phyloP scores from a whole-genome alignment of 2,329 filamentous ascomycete genomes.

The Camillea tinctor region DNA sequence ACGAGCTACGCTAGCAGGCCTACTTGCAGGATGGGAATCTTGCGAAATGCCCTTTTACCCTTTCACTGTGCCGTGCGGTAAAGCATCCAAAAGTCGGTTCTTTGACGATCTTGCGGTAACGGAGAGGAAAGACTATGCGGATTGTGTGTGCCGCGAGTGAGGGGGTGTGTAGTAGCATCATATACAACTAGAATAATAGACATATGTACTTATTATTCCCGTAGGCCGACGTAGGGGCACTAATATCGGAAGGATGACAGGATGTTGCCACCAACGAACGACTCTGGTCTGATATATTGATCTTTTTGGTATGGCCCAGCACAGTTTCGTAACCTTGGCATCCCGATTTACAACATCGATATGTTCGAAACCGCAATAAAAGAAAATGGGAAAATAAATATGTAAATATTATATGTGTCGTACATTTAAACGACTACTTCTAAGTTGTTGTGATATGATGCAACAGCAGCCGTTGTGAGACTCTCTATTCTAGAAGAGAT shows the following conservation, averaged over 20 bases:
- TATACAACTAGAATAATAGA: not conserved
- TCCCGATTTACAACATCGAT: not conserved
- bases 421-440: not conserved
- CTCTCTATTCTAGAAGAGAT: not conserved
- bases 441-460: not conserved
- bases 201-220: not conserved
- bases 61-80: not conserved
- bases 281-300: not conserved
- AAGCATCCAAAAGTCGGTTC: not conserved
- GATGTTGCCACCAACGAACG: slow-evolving; percentile 1
- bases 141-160: not conserved
- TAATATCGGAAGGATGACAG: not conserved
- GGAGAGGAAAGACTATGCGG: not conserved
- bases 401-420: not conserved
- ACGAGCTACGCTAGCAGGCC: not conserved
- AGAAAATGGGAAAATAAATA: not conserved
- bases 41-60: not conserved
- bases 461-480: not conserved
- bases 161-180: not conserved
- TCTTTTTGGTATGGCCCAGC: not conserved
- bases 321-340: not conserved
- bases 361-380: not conserved
- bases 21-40: not conserved
- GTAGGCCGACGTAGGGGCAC: not conserved
- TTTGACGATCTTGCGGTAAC: not conserved